Conservation (phyloP, 352 stramenopile genomes). For the Phytophthora tubulina region DNA sequence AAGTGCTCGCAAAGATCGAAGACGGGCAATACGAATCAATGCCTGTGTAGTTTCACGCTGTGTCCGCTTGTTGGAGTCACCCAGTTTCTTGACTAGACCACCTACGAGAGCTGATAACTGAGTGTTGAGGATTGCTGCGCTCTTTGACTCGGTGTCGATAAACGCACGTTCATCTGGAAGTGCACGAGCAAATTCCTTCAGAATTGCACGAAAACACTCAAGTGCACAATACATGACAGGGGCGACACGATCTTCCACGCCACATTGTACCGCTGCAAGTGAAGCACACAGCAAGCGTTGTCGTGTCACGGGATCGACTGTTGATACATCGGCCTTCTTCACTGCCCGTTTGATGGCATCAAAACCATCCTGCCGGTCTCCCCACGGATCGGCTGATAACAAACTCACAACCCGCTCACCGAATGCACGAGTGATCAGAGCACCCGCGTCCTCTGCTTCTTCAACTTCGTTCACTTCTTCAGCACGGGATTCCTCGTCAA, state of each 20-base stretch:
- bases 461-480: conserved; percentile 18
- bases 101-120: conserved; percentile 65
- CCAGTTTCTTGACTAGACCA: conserved; percentile 67
- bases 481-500: conserved; percentile 3
- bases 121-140: conserved; percentile 53
- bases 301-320: conserved; percentile 39
- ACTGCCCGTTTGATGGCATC: conserved; percentile 73
- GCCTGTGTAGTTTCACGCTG: conserved; percentile 74
- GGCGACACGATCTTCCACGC: conserved; percentile 78
- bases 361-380: conserved; percentile 82
- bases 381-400: conserved; percentile 79
- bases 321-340: conserved; percentile 68
- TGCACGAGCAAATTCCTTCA: conserved; percentile 70
- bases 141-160: conserved; percentile 36
- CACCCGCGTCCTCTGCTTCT: conserved; percentile 66
- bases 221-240: conserved; percentile 88
- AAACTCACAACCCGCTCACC: conserved; percentile 75
- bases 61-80: conserved; percentile 87
- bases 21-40: conserved; percentile 66
- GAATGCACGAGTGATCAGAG: conserved; percentile 74
- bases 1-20: conserved; percentile 68
- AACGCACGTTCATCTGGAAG: conserved; percentile 53
- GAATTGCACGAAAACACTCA: conserved; percentile 71
- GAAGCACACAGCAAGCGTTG: conserved; percentile 75
- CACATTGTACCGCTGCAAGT: conserved; percentile 72